Evolutionary conservation across 805 yeast species (phyloP).

Genomic region (Saccharomycopsis schoenii): DNA sequence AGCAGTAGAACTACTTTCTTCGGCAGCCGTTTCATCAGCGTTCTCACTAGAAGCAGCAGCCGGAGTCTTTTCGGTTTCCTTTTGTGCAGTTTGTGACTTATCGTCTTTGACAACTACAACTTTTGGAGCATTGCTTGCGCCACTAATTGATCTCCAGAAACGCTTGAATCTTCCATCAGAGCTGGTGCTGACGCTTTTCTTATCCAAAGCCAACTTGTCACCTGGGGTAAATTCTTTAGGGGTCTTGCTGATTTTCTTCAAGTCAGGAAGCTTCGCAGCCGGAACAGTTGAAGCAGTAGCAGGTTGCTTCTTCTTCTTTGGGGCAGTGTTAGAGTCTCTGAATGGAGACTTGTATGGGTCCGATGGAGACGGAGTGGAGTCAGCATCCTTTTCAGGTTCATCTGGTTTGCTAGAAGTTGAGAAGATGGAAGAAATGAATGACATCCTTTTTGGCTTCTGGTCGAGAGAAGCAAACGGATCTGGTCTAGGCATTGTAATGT

Average conservation of each 20-base stretch:
- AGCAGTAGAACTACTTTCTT: not conserved
- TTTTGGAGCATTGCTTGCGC: not conserved
- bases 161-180: not conserved
- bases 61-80: not conserved
- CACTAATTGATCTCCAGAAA: not conserved
- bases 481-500: slow-evolving; percentile 11
- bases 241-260: slow-evolving; percentile 15
- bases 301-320: slow-evolving; percentile 5
- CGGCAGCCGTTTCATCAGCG: slow-evolving; percentile 2
- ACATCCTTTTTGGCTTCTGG: slow-evolving; percentile 4
- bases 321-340: not conserved
- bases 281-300: slow-evolving; percentile 6
- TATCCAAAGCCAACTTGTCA: slow-evolving; percentile 10
- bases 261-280: slow-evolving; percentile 13
- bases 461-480: slow-evolving; percentile 18
- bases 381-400: not conserved
- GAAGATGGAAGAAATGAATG: slow-evolving; percentile 12
- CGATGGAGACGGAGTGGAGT: not conserved
- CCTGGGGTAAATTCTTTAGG: slow-evolving; percentile 14
- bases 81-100: not conserved
- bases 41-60: not conserved
- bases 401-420: not conserved
- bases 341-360: slow-evolving; percentile 13
- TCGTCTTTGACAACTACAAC: not conserved
- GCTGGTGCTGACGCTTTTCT: not conserved